Percentiles rank a stretch among this genome's conserved stretches.
Evolutionary conservation across 73 alveolate species (phyloP).

Genomic region (Symbiodinium natans): DNA sequence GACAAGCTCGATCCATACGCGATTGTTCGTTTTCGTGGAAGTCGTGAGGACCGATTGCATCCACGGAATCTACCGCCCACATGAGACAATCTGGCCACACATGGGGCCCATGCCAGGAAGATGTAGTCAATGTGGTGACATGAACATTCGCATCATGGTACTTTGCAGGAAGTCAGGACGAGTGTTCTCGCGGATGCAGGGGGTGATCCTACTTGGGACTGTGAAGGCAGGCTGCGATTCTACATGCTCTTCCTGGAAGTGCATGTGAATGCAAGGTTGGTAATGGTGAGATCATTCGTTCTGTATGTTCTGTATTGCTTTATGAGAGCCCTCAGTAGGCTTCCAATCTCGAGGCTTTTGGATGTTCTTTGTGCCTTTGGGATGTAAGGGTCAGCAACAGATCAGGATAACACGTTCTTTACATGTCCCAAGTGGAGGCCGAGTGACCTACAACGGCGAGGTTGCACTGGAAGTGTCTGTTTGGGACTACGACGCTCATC

Average conservation of each 20-base stretch:
- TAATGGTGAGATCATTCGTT: too few relatives aligned
- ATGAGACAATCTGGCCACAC: neutral
- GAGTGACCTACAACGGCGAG: constrained; percentile 68
- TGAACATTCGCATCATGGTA: neutral
- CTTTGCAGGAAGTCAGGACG: constrained; percentile 75
- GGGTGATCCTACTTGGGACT: constrained; percentile 87
- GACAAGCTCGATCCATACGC: constrained; percentile 90
- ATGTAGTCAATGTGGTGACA: neutral
- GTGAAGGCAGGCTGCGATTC: constrained; percentile 58
- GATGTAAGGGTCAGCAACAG: too few relatives aligned
- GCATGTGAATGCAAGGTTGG: too few relatives aligned
- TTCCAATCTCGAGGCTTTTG: neutral
- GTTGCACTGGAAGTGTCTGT: constrained; percentile 78
- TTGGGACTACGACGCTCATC: constrained; percentile 41
- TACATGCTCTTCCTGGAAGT: too few relatives aligned
- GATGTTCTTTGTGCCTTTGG: too few relatives aligned
- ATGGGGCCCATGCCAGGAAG: neutral
- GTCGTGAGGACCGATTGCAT: constrained; percentile 30
- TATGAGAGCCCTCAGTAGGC: neutral
- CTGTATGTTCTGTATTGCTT: neutral
- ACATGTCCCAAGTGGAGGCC: too few relatives aligned
- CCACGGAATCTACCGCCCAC: too few relatives aligned
- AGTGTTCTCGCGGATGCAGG: constrained; percentile 87
- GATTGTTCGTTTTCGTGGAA: constrained; percentile 36
- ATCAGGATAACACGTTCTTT: too few relatives aligned